Evolutionary conservation across 2,329 filamentous ascomycete genomes (phyloP).

Genomic region (Neofusicoccum parvum): DNA sequence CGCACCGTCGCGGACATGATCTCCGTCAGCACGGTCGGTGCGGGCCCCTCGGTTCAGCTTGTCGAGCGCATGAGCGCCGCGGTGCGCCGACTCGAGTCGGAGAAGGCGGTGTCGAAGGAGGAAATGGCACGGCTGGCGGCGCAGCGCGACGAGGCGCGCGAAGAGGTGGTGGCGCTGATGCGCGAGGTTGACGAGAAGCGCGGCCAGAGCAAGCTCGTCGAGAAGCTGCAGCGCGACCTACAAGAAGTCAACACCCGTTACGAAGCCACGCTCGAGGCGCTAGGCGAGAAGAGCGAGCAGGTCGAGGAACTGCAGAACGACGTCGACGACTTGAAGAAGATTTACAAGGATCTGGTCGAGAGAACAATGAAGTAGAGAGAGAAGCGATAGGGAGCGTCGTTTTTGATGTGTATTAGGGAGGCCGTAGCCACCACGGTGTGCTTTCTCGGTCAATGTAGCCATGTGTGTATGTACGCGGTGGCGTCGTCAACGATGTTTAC

Average conservation of each 20-base stretch:
- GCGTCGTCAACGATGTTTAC: conserved; percentile 12
- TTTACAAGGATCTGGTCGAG: conserved; percentile 92
- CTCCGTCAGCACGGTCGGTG: conserved; percentile 84
- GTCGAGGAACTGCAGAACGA: conserved; percentile 90
- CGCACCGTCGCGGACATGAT: conserved; percentile 74
- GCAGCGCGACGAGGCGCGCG: conserved; percentile 91
- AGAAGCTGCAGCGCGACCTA: conserved; percentile 69
- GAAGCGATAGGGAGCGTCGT: background rate
- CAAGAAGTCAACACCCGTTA: conserved; percentile 74
- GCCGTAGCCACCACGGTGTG: background rate
- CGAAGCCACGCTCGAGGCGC: conserved; percentile 87
- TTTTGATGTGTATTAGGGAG: background rate
- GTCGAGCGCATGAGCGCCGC: conserved; percentile 95
- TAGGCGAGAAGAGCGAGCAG: conserved; percentile 95
- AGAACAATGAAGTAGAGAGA: conserved; percentile 68
- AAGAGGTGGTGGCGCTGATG: conserved; percentile 89
- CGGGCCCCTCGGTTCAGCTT: conserved; percentile 89
- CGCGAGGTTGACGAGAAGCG: conserved; percentile 76
- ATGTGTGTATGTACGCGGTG: conserved; percentile 1
- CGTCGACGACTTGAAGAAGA: conserved; percentile 89
- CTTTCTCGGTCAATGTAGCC: background rate
- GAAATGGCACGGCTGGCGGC: conserved; percentile 76
- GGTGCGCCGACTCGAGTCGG: conserved; percentile 85
- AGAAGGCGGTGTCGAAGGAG: conserved; percentile 86
- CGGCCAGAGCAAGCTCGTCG: conserved; percentile 60